phyloP scores from a whole-genome alignment of 768 basidiomycete species.

The Naganishia onofrii region DNA sequence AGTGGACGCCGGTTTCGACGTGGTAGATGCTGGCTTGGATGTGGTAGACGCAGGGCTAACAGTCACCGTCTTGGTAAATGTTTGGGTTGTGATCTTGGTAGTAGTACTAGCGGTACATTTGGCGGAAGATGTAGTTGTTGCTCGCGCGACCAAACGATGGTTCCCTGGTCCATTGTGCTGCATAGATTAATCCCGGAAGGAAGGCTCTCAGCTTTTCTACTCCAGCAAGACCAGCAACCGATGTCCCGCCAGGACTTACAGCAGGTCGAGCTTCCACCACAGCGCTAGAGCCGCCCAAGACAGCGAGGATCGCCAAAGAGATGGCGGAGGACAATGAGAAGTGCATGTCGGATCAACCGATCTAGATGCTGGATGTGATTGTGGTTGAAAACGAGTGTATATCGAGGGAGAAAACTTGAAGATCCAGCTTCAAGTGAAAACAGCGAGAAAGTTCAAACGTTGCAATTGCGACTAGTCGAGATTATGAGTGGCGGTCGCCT shows the following conservation, averaged over 20 bases:
- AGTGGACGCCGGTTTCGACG: neutral
- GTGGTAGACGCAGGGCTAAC: slow-evolving; percentile 1
- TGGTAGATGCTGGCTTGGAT: neutral
- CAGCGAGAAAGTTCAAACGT: neutral
- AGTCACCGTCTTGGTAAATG: slow-evolving; percentile 12
- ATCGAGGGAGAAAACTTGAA: neutral
- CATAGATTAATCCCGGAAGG: neutral
- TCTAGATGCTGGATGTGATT: neutral
- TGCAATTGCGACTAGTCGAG: neutral
- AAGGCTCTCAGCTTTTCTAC: neutral
- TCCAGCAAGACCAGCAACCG: neutral
- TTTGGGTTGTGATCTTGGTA: neutral
- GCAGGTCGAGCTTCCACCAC: slow-evolving; percentile 18
- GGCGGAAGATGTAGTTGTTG: neutral
- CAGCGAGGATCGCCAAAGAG: slow-evolving; percentile 6
- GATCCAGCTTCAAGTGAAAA: slow-evolving; percentile 15
- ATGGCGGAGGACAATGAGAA: neutral
- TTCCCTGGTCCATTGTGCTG: neutral
- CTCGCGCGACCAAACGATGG: neutral
- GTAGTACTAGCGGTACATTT: slow-evolving; percentile 3
- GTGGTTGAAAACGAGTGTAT: slow-evolving; percentile 10
- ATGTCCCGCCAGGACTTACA: neutral
- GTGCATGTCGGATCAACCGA: slow-evolving; percentile 2
- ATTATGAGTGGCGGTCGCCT: slow-evolving; percentile 4
- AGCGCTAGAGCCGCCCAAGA: slow-evolving; percentile 3